Evolutionary conservation across 2,329 filamentous ascomycete genomes (phyloP).

Genomic region (Chaetomium sp.): DNA sequence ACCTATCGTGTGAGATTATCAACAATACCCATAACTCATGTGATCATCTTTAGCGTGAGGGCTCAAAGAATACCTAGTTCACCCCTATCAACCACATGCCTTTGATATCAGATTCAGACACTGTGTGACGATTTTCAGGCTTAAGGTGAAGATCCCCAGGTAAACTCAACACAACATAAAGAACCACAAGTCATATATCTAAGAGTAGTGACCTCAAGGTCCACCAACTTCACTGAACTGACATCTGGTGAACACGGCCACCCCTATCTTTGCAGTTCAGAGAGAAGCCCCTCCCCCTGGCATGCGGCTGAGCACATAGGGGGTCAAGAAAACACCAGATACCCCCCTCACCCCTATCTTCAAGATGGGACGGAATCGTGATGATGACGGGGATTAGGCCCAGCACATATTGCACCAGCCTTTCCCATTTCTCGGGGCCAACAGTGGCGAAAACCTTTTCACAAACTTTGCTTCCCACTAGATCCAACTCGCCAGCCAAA

Average conservation of each 20-base stretch:
- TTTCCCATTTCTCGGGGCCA: neutral
- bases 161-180: neutral
- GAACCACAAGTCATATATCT: neutral
- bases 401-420: neutral
- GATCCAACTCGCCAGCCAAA: neutral
- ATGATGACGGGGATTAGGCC: neutral
- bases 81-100: neutral
- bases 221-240: neutral
- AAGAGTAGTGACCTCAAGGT: neutral
- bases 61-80: neutral
- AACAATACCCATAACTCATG: neutral
- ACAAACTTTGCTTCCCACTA: neutral
- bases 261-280: neutral
- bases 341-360: neutral
- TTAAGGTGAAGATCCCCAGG: neutral
- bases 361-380: neutral
- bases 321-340: neutral
- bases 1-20: neutral
- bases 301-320: neutral
- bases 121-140: neutral
- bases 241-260: neutral
- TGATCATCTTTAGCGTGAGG: neutral
- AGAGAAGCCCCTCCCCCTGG: neutral
- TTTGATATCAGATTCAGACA: neutral
- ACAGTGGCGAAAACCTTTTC: neutral